These are phyloP conservation scores for Dentipellis sp. DNA, from an alignment of 768 basidiomycete genomes.

Conservation along the genomic window DNA sequence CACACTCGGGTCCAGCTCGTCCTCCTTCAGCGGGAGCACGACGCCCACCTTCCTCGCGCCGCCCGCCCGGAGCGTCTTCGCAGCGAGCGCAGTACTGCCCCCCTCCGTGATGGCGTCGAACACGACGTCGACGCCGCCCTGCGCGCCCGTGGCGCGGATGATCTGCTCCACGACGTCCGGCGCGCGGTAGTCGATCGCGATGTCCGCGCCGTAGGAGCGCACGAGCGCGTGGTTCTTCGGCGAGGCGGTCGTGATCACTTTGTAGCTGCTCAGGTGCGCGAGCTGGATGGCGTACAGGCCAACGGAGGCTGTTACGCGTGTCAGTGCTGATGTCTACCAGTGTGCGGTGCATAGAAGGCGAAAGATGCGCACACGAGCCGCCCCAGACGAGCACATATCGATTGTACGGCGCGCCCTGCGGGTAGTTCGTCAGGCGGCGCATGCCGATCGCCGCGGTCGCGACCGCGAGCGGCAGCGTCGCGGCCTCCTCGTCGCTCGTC, in stretches of 20 bases:
- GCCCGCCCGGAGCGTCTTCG: background rate
- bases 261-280: conserved; percentile 19
- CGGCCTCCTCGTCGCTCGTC: background rate
- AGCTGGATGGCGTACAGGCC: conserved; percentile 24
- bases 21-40: background rate
- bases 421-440: background rate
- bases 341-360: conserved; percentile 19
- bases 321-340: conserved; percentile 16
- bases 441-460: background rate
- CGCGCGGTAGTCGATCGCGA: conserved; percentile 20
- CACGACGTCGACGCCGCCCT: background rate
- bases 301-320: conserved; percentile 5
- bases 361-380: background rate
- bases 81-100: background rate
- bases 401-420: background rate
- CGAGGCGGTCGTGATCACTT: conserved; percentile 25
- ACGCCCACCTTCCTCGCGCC: background rate
- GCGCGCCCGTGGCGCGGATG: background rate
- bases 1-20: background rate
- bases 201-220: conserved; percentile 27
- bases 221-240: conserved; percentile 26
- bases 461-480: background rate
- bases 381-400: background rate
- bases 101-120: background rate
- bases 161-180: conserved; percentile 3